These are phyloP conservation scores for Viola pubescens DNA, from an alignment of 441 rosid genomes.

Conservation along the genomic window DNA sequence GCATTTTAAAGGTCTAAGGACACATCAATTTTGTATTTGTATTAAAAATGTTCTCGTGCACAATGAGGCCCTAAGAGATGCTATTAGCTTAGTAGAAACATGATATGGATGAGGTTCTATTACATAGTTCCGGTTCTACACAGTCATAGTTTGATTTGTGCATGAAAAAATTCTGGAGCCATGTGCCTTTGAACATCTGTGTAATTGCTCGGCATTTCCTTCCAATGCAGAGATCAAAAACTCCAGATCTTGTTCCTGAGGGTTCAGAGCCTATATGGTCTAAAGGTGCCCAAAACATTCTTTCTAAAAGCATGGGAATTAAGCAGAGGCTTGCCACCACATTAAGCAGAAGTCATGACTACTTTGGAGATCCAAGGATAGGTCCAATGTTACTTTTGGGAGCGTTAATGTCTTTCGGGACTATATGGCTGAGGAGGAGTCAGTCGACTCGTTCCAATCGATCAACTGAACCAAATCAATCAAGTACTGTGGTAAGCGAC, in stretches of 20 bases:
- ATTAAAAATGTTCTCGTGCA: no score
- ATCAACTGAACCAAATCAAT: constrained; percentile 23
- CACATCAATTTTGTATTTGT: no score
- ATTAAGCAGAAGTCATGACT: constrained; percentile 33
- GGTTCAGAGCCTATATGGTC: constrained; percentile 63
- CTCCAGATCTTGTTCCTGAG: constrained; percentile 87
- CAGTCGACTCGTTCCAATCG: constrained; percentile 30
- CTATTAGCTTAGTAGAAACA: no score
- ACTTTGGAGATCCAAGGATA: constrained; percentile 71
- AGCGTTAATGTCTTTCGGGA: constrained; percentile 64
- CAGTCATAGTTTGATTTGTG: no score
- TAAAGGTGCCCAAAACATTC: constrained; percentile 40
- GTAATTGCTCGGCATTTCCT: constrained; percentile 7
- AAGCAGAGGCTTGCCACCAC: constrained; percentile 37
- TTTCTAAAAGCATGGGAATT: constrained; percentile 55
- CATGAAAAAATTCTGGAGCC: no score
- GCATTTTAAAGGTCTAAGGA: no score
- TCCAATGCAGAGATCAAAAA: constrained; percentile 59
- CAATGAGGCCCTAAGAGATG: no score
- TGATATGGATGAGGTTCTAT: no score
- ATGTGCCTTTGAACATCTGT: no score
- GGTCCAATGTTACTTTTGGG: constrained; percentile 85
- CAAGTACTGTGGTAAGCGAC: constrained; percentile 29
- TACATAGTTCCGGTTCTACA: no score
- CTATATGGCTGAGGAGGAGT: constrained; percentile 64